Base-by-base conservation (phyloP, 2,329 filamentous ascomycete genomes). In the Fusarium marasasianum region DNA sequence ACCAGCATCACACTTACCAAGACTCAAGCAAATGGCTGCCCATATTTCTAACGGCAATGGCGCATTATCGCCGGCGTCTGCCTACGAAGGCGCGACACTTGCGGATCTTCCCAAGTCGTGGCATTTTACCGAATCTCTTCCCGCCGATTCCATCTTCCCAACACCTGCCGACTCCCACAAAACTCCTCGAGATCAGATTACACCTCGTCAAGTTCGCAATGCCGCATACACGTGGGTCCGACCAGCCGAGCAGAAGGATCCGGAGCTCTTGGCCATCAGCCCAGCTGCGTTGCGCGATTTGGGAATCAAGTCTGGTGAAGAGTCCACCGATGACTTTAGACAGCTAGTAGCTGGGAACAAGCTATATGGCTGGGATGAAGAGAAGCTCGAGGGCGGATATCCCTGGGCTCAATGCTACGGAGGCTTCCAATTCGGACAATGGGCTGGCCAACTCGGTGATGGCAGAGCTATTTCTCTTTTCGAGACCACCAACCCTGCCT, bases 321-420 rank as follows among this genome's bases (percentile, higher is more conserved):
- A 92, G 53, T 82, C 89, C 55, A 93, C 90, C 1, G 88, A 93
- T 2, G 91, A 94, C 17, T 98, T 98, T 81, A 88, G 89, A 71
- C 87, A 93, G 68, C 87, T 94, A 2, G 93, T 97, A 12, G 91
- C 93, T 0, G 96, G 96, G 6, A 97, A 96, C 80, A 91, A 91
- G 79, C 88, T 98, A 20, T 90, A 93, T 63, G 96, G 95, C 56
- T 93, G 93, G 90, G 89, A 94, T 73, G 89, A 92, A 66, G 88
- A 91, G 66, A 87, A 86, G 74, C 81, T 84, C 31, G 85, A 90
- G 66, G 92, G 93, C 26, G 91, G 96, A 48, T 99, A 99, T 81
- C 96, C 96, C 0, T 99, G 96, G 96, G 95, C 96, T 38, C 96
- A 99, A 84, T 98, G 96, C 84, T 99, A 99, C 81, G 96, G 96